These are phyloP conservation scores for Helicostylum pulchrum DNA, from an alignment of 192 early-diverging fungal genomes.

Conservation along the genomic window DNA sequence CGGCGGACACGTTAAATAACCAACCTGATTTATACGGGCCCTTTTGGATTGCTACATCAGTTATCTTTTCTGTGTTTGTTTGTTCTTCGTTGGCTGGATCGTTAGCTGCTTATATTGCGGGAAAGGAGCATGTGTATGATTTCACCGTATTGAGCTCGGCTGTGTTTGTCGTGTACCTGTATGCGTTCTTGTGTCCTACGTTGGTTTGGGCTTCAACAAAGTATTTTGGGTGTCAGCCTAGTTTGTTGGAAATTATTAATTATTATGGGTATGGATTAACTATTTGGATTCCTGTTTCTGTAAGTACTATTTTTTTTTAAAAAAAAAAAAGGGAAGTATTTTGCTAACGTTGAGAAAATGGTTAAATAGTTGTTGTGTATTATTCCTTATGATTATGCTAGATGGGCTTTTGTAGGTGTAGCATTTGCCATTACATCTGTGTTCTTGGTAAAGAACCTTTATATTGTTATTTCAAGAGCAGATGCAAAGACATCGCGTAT, in stretches of 20 bases:
- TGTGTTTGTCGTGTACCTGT: slow-evolving; percentile 77
- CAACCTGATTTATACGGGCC: slow-evolving; percentile 98
- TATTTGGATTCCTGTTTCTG: slow-evolving; percentile 91
- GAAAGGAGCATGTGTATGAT: slow-evolving; percentile 64
- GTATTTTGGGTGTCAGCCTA: slow-evolving; percentile 81
- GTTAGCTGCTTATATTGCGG: slow-evolving; percentile 66
- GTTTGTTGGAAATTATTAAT: slow-evolving; percentile 82
- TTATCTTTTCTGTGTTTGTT: slow-evolving; percentile 95
- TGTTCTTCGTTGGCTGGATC: slow-evolving; percentile 86
- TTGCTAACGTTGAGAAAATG: no score
- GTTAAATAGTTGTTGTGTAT: slow-evolving; percentile 74
- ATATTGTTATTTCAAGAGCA: slow-evolving; percentile 63
- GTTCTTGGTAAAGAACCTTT: slow-evolving; percentile 56
- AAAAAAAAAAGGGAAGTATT: no score
- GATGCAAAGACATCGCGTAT: slow-evolving; percentile 68
- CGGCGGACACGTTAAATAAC: slow-evolving; percentile 63
- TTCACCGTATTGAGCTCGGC: slow-evolving; percentile 82
- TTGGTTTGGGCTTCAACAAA: slow-evolving; percentile 78
- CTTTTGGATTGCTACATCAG: slow-evolving; percentile 96
- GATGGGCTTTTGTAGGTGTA: slow-evolving; percentile 76
- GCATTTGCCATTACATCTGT: slow-evolving; percentile 64
- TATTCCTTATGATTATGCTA: slow-evolving; percentile 74
- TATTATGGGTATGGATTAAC: slow-evolving; percentile 91
- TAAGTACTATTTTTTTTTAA: slow-evolving; percentile 36
- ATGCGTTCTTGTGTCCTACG: slow-evolving; percentile 65